Evolutionary conservation across 371 early-diverging fungal genomes (phyloP), one percentile per base, ranked within the genome.

Genomic region (Rhizomucor pusillus): DNA sequence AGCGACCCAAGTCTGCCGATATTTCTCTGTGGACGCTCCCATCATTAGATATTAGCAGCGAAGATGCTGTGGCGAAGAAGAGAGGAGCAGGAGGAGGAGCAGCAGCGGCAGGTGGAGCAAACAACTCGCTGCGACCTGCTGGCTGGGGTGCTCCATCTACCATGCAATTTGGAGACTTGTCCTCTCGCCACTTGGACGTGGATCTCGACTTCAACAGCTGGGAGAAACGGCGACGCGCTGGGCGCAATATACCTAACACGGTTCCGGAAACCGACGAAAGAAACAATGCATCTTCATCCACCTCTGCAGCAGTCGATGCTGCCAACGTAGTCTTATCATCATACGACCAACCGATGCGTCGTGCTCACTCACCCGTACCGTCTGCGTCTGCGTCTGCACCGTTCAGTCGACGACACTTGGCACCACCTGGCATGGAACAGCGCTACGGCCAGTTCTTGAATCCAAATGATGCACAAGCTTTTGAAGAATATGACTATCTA

Each of bases 1-100:
- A 79, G 49, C 69, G 87, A n/a, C 89, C 89, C 20, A 81, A 79
- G 39, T 86, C 89, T 0, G 87, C 86, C 2, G 76, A 82, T 40
- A 82, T 85, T 3, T 77, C 84, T 4, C 76, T 85, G 39, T 88
- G 90, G 88, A 40, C 62, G 19, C 46, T 64, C 12, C 57, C 56
- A 20, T 50, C 58, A 10, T 44, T 52, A 19, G 60, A 59, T 46
- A 34, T 41, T 47, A 37, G 41, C 19, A 41, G 19, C 16, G 41
- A 45, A 14, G 54, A 53, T 39, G 23, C 23, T 5, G 33, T 20
- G 23, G 22, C 29, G 18, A 16, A 13, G 24, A 25, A 22, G 19
- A 39, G 7, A 22, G 23, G 50, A 54, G 39, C 61, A 60, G 39
- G 35, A 51, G 14, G 29, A 39, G 3, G 33, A 41, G n/a, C 49